Evolutionary conservation across 2,329 filamentous ascomycete genomes (phyloP).

Genomic region (Fonsecaea pedrosoi): DNA sequence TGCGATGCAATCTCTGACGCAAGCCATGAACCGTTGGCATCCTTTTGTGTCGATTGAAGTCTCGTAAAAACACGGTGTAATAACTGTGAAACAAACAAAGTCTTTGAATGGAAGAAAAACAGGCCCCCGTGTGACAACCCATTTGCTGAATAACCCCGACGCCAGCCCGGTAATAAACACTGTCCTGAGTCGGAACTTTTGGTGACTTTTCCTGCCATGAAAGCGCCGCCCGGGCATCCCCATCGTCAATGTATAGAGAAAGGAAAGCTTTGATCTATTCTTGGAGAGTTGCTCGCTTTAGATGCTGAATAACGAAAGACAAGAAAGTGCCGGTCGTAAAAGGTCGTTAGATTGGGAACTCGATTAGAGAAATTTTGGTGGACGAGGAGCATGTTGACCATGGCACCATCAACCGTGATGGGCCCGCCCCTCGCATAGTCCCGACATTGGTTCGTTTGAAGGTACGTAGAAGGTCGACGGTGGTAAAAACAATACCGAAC

Average conservation of each 20-base stretch:
- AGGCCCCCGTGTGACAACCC: slow-evolving; percentile 22
- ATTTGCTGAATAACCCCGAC: slow-evolving; percentile 20
- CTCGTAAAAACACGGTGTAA: slow-evolving; percentile 20
- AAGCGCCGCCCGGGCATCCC: slow-evolving; percentile 27
- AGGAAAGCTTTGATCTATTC: slow-evolving; percentile 31
- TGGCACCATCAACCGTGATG: background rate
- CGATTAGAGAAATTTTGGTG: slow-evolving; percentile 33
- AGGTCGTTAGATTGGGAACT: slow-evolving; percentile 35
- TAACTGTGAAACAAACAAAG: slow-evolving; percentile 23
- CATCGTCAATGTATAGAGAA: slow-evolving; percentile 33
- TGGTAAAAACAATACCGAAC: slow-evolving; percentile 31
- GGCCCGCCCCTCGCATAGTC: background rate
- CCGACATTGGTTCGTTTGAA: slow-evolving; percentile 3
- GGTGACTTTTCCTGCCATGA: slow-evolving; percentile 33
- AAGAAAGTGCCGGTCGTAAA: slow-evolving; percentile 32
- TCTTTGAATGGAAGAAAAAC: slow-evolving; percentile 18
- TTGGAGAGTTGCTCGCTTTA: slow-evolving; percentile 34
- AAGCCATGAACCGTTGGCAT: slow-evolving; percentile 19
- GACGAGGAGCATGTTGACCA: slow-evolving; percentile 11
- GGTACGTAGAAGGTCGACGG: slow-evolving; percentile 3
- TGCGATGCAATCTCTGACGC: slow-evolving; percentile 24
- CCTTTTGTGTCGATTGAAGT: slow-evolving; percentile 19
- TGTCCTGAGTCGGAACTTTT: slow-evolving; percentile 29
- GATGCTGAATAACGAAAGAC: slow-evolving; percentile 37
- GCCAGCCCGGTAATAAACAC: slow-evolving; percentile 22